Base-by-base conservation (phyloP, 2,329 filamentous ascomycete species). In the Penicillium olsonii region DNA sequence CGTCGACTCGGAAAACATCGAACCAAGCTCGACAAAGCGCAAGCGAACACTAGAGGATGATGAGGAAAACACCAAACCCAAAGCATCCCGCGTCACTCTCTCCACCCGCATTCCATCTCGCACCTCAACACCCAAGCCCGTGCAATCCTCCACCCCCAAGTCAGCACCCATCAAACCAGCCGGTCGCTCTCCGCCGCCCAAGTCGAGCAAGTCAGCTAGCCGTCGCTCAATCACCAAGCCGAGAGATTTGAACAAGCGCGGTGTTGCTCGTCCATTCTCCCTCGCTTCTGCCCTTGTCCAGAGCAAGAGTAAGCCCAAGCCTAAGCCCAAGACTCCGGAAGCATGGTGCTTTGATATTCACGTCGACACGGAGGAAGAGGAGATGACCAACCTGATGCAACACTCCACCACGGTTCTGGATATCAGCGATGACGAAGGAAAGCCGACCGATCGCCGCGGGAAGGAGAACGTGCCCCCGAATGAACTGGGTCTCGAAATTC, bases 311-410 rank as follows among this genome's bases (percentile, higher is more conserved):
- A 31, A 31, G 29, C 59, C 60, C 34, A 58, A 27, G 80, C 80
- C 50, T 74, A 77, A 73, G 5, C 75, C 78, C 18, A 80, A 78
- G 50, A 67, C 70, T 7, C 65, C 66, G 10, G 54, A 61, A 0
- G 65, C 64, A 51, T 96, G 91, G 92, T 87, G 87, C 76, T 97
- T 99, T 67, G 88, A 92, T 51, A 97, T 99, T 64, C 87, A 96
- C 67, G 90, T 96, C 67, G 92, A 99, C 70, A 90, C 89, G 0
- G 83, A 87, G 7, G 89, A 96, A 67, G 88, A 96, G 66, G 87
- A 95, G 67, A 88, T 94, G 72, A 90, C 91, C 62, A 96, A 95
- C 64, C 77, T 96, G 33, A 89, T 97, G 74, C 89, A 96, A 71
- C 92, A 96, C 75, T 87, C 87, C 48, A 92, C 92, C 7, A 87